phyloP scores from a whole-genome alignment of 306 rosid genomes.

The Cicer yamashitae region DNA sequence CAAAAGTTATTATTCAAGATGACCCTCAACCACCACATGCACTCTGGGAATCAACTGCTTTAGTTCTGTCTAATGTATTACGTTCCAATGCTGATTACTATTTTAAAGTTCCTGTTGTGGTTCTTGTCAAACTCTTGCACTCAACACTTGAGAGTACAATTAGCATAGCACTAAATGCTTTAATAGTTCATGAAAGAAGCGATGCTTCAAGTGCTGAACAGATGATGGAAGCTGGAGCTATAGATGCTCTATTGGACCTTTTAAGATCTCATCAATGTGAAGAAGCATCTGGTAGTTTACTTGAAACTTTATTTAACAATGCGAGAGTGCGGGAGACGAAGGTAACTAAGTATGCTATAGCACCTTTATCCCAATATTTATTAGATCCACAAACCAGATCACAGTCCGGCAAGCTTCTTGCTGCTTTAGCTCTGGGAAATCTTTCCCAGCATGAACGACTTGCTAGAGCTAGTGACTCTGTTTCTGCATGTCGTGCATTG shows the following conservation, averaged over 20 bases:
- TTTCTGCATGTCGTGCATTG: constrained; percentile 95
- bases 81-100: constrained; percentile 77
- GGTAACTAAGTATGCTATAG: constrained; percentile 88
- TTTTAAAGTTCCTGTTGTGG: constrained; percentile 90
- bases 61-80: constrained; percentile 88
- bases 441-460: constrained; percentile 89
- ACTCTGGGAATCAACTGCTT: constrained; percentile 95
- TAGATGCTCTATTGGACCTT: constrained; percentile 84
- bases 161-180: constrained; percentile 74
- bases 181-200: constrained; percentile 76
- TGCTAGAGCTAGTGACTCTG: constrained; percentile 84
- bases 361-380: constrained; percentile 90
- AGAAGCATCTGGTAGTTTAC: constrained; percentile 85
- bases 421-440: constrained; percentile 89
- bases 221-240: constrained; percentile 89
- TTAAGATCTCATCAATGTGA: constrained; percentile 95
- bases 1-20: constrained; percentile 94
- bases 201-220: constrained; percentile 84
- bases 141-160: constrained; percentile 82
- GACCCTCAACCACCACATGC: constrained; percentile 94
- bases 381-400: constrained; percentile 92
- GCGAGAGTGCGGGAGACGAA: constrained; percentile 89
- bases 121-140: constrained; percentile 92
- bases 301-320: constrained; percentile 90
- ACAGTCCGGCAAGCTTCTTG: constrained; percentile 85